A percentile compares a stretch with the other conserved stretches of the same genome.
Conservation (phyloP, 352 stramenopile species). For the Thraustochytrium sp. region DNA sequence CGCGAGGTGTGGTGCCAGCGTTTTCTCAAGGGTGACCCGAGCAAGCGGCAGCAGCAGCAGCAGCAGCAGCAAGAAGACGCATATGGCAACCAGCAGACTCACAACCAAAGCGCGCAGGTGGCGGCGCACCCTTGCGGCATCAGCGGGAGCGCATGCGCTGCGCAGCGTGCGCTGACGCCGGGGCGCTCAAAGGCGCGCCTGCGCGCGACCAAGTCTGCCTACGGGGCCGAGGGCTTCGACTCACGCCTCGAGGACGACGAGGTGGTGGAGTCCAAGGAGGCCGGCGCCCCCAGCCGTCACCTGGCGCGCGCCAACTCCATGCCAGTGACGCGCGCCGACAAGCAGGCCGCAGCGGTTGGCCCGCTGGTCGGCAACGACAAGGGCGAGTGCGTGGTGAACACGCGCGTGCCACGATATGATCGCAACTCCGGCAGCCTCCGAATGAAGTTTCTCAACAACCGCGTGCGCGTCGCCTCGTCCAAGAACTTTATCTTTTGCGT, state of each 20-base stretch:
- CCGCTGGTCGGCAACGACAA: slow-evolving; percentile 11
- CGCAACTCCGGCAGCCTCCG: slow-evolving; percentile 12
- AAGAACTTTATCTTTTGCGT: slow-evolving; percentile 42
- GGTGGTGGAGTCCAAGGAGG: too few relatives aligned
- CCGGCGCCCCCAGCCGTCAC: neutral
- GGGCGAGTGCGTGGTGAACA: slow-evolving; percentile 6
- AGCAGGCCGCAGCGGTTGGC: neutral
- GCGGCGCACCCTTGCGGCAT: too few relatives aligned
- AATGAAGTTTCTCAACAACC: slow-evolving; percentile 45
- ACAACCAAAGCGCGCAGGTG: too few relatives aligned
- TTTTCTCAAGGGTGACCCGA: neutral
- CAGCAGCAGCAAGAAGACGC: neutral
- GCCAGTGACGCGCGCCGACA: neutral
- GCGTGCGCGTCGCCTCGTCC: slow-evolving; percentile 16
- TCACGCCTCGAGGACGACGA: neutral
- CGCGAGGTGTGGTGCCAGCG: slow-evolving; percentile 19
- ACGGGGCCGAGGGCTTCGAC: neutral
- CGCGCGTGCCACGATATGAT: slow-evolving; percentile 12
- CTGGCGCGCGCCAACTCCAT: neutral
- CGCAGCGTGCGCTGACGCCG: neutral
- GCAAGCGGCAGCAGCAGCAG: too few relatives aligned
- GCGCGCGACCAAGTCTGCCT: neutral
- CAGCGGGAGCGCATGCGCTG: too few relatives aligned
- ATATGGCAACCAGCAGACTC: neutral
- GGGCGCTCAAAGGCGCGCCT: neutral